Conservation (phyloP, 208 protist genomes). For the Trypanosoma congolense region DNA sequence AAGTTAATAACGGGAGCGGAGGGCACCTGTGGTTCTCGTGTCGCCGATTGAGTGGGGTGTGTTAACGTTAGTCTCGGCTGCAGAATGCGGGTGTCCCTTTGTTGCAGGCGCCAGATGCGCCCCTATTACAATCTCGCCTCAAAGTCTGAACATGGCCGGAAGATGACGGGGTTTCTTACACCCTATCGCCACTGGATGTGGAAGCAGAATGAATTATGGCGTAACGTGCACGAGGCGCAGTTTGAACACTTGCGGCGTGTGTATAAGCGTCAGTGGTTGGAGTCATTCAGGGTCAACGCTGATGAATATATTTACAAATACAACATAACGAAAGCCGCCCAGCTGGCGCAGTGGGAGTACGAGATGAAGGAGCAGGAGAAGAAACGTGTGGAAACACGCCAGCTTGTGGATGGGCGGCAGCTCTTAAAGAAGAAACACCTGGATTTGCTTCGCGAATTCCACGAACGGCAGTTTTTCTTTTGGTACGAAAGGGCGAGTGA, state of each 20-base stretch:
- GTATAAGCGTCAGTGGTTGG: conserved; percentile 89
- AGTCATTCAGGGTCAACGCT: conserved; percentile 88
- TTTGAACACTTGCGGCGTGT: conserved; percentile 90
- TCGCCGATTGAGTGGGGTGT: too few species aligned
- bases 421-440: conserved; percentile 87
- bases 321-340: conserved; percentile 88
- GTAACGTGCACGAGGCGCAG: conserved; percentile 89
- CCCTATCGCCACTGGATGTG: conserved; percentile 91
- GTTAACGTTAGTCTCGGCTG: neutral
- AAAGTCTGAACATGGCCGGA: conserved; percentile 76
- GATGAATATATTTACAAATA: conserved; percentile 93
- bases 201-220: conserved; percentile 91
- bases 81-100: conserved; percentile 41
- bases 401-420: conserved; percentile 73
- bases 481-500: conserved; percentile 90
- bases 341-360: conserved; percentile 86
- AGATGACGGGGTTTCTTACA: conserved; percentile 86
- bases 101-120: conserved; percentile 45
- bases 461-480: conserved; percentile 91
- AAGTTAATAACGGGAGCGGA: too few species aligned
- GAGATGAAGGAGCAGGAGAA: conserved; percentile 89
- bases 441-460: conserved; percentile 84
- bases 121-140: conserved; percentile 88
- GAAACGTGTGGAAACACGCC: conserved; percentile 64
- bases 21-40: too few species aligned